Conservation (phyloP, 345 rosid genomes). For the Erodium maritimum region DNA sequence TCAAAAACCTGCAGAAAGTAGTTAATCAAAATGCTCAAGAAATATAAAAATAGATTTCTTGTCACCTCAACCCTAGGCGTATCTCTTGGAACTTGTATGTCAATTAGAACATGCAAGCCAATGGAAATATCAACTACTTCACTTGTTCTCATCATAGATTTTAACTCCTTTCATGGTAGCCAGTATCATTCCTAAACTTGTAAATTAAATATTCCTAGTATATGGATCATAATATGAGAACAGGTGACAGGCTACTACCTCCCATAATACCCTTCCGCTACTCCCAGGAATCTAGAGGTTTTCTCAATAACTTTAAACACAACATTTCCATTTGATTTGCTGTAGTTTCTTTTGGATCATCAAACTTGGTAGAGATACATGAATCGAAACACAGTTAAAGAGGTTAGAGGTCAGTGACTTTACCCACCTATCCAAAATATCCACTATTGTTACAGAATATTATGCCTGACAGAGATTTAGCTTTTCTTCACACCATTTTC, state of each 20-base stretch:
- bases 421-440: not conserved
- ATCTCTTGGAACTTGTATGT: not conserved
- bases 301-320: not conserved
- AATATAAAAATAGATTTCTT: too few relatives aligned
- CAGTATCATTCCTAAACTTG: not conserved
- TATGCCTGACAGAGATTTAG: not conserved
- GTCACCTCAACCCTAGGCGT: not conserved
- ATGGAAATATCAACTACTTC: not conserved
- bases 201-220: not conserved
- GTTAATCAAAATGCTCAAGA: not conserved
- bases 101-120: not conserved
- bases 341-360: not conserved
- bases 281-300: not conserved
- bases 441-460: not conserved
- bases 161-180: not conserved
- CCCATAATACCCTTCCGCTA: not conserved
- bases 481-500: not conserved
- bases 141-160: not conserved
- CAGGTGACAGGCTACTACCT: not conserved
- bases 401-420: not conserved
- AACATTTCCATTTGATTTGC: not conserved
- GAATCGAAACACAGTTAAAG: not conserved
- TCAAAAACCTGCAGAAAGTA: too few relatives aligned
- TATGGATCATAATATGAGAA: not conserved
- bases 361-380: not conserved